Percentiles rank a stretch among this genome's conserved stretches.
These are phyloP conservation scores for baker's yeast (Saccharomyces cerevisiae) DNA, from an alignment of 805 yeast genomes.

Conservation along the genomic window DNA sequence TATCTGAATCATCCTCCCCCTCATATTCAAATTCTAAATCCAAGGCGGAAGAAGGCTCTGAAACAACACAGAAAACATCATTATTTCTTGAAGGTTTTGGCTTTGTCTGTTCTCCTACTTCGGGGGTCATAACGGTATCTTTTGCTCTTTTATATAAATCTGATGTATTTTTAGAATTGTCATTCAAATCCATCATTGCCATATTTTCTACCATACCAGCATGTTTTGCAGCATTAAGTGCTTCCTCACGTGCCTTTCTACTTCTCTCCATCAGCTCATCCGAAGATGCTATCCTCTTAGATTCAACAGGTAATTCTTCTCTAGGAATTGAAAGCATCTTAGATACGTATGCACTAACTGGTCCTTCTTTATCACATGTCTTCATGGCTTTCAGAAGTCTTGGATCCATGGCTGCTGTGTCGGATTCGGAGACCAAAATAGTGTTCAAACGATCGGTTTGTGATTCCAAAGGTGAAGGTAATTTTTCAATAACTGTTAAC, in stretches of 20 bases:
- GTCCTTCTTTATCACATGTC: conserved; percentile 59
- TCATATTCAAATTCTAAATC: conserved; percentile 23
- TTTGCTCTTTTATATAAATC: conserved; percentile 22
- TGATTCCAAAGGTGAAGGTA: conserved; percentile 77
- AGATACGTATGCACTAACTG: conserved; percentile 71
- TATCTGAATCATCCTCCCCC: conserved; percentile 9
- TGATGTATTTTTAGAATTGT: conserved; percentile 4
- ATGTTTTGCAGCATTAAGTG: conserved; percentile 57
- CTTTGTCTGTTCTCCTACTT: conserved; percentile 4
- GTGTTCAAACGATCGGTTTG: conserved; percentile 66
- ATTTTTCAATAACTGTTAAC: conserved; percentile 70
- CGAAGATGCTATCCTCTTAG: conserved; percentile 35
- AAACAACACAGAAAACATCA: conserved; percentile 16
- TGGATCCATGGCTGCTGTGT: conserved; percentile 35
- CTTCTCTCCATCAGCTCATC: conserved; percentile 59
- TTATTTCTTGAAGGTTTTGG: neutral
- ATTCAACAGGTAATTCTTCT: conserved; percentile 61
- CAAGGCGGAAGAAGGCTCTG: conserved; percentile 21
- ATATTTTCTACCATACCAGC: conserved; percentile 32
- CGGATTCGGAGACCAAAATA: conserved; percentile 43
- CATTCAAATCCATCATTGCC: conserved; percentile 11
- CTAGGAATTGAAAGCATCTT: conserved; percentile 83
- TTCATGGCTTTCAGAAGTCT: conserved; percentile 48
- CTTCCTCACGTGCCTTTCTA: conserved; percentile 56
- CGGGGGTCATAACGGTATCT: conserved; percentile 24